Base-by-base conservation (phyloP, 331 rosid species). In the Quercus lobata region DNA sequence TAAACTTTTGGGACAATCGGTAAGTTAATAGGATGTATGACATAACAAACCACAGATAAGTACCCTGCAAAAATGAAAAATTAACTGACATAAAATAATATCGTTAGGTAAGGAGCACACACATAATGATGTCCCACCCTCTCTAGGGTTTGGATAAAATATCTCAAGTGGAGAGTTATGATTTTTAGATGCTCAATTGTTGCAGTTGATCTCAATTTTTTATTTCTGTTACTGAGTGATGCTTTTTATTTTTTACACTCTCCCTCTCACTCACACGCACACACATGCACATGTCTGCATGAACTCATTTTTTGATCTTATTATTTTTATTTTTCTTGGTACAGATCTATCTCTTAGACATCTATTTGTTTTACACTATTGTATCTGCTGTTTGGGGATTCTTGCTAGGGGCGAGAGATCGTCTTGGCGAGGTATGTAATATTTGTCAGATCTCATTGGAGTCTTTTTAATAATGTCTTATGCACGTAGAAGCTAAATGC, bases 381-480 rank as follows among this genome's bases (percentile, higher is more conserved):
- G 73, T 87, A 71, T 93, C 97, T 27, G 87, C 97, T 74, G 88
- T 93, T 76, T 89, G 87, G 84, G 97, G 99, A 79, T 95, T 90
- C 91, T 86, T 95, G 87, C 92, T 91, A 16, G 99, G 99, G 41
- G 99, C 97, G 44, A 91, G 97, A 84, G 97, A 84, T 84, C 97
- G 96, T 37, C 88, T 95, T 70, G 99, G 99, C 69, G 98, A 95
- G 92, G 99, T 93, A 83, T 78, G 85, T 63, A 2, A 19, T 65
- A 19, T 55, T 65, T 41, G 25, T 70, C 57, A 24, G 76, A 57
- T 46, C 62, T 74, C 27, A 44, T 22, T 4, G 9, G 54, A 5
- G 46, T 71, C 19, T 69, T 41, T 70, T 10, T 41, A 58, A 11
- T 69, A 69, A 76, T 73, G 11, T 76, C 44, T 14, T 18, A 16